Conservation (phyloP, 495 filamentous ascomycete genomes). For the Aspergillus steynii region DNA sequence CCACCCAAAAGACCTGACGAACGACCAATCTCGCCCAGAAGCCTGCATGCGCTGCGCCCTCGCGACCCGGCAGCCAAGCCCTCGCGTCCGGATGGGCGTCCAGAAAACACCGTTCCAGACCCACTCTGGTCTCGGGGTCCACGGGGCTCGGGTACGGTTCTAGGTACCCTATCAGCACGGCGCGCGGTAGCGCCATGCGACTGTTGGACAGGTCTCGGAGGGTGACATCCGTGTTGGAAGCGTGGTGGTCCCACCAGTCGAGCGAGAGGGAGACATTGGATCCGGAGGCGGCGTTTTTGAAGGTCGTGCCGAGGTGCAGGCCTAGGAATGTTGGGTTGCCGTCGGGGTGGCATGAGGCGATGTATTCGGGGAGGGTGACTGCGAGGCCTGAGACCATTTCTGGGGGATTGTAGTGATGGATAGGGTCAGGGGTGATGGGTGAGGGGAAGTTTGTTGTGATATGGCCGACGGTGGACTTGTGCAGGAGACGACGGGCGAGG, state of each 20-base stretch:
- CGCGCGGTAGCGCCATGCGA: neutral
- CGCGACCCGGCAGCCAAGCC: neutral
- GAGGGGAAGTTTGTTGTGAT: neutral
- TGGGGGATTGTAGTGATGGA: neutral
- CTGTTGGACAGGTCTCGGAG: neutral
- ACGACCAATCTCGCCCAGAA: neutral
- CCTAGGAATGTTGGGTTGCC: neutral
- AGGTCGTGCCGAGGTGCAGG: neutral
- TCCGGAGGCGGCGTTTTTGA: neutral
- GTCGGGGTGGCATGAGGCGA: neutral
- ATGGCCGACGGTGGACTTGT: neutral
- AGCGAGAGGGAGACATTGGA: neutral
- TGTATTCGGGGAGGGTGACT: neutral
- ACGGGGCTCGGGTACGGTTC: neutral
- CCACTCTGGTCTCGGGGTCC: neutral
- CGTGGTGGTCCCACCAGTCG: neutral
- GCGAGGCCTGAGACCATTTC: neutral
- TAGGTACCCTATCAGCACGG: neutral
- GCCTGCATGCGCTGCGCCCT: neutral
- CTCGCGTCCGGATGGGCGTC: neutral
- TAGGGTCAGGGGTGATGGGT: neutral
- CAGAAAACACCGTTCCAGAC: neutral
- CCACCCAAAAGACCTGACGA: neutral
- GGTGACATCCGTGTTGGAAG: neutral
- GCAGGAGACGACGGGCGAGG: neutral